phyloP scores from a whole-genome alignment of 2,329 filamentous ascomycete species.

The Penicillium brasilianum region DNA sequence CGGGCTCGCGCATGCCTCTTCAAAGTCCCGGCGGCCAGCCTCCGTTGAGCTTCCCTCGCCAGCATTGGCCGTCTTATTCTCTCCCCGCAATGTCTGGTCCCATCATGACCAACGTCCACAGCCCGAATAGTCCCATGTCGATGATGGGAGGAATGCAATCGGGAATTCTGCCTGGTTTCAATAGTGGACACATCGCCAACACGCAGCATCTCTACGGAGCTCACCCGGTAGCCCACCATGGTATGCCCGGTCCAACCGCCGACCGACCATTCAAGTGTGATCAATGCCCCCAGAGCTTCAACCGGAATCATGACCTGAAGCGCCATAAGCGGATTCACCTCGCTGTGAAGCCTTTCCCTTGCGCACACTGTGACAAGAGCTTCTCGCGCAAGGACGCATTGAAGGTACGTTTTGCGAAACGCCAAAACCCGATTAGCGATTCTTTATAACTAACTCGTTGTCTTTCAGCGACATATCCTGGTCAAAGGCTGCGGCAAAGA shows the following conservation, averaged over 20 bases:
- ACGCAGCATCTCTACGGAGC: conserved; percentile 66
- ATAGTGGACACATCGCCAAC: conserved; percentile 64
- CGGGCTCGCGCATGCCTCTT: conserved; percentile 59
- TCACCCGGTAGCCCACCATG: conserved; percentile 60
- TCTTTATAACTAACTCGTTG: not conserved
- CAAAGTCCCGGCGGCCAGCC: conserved; percentile 52
- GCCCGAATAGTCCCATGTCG: conserved; percentile 72
- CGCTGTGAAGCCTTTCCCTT: conserved; percentile 94
- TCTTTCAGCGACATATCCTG: conserved; percentile 64
- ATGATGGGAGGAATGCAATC: conserved; percentile 66
- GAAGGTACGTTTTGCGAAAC: conserved; percentile 69
- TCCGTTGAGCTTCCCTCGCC: conserved; percentile 46
- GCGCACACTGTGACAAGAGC: conserved; percentile 88
- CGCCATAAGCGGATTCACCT: conserved; percentile 94
- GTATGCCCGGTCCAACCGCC: conserved; percentile 61
- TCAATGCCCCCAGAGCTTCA: conserved; percentile 89
- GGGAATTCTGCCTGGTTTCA: conserved; percentile 63
- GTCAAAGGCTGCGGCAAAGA: conserved; percentile 70
- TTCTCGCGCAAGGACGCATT: conserved; percentile 96
- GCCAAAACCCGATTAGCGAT: not conserved
- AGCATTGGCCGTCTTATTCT: conserved; percentile 58
- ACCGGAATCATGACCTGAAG: conserved; percentile 94
- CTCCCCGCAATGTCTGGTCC: conserved; percentile 68
- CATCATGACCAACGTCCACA: conserved; percentile 79
- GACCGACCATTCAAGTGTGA: conserved; percentile 96